These are phyloP conservation scores for Jatropha multifida DNA, from an alignment of 441 rosid genomes.

Conservation along the genomic window DNA sequence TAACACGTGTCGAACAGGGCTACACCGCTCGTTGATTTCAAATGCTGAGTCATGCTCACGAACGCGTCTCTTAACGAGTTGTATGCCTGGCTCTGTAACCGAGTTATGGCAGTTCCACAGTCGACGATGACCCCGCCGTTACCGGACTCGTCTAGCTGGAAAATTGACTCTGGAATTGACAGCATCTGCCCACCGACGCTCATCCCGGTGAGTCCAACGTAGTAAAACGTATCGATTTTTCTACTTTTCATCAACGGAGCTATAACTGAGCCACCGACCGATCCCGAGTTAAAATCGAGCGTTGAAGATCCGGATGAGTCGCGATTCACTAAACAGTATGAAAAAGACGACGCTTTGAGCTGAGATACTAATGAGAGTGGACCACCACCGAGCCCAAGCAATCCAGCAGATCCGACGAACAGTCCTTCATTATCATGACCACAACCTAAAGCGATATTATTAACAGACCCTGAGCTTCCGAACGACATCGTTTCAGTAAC, in stretches of 20 bases:
- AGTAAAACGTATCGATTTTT: conserved; percentile 85
- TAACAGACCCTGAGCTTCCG: conserved; percentile 47
- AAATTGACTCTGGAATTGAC: conserved; percentile 57
- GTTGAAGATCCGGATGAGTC: conserved; percentile 59
- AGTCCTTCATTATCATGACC: conserved; percentile 92
- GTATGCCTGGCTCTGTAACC: conserved; percentile 70
- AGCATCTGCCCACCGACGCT: conserved; percentile 79
- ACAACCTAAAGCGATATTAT: conserved; percentile 70
- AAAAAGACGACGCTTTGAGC: conserved; percentile 61
- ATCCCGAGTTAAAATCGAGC: conserved; percentile 57
- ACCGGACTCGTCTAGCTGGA: conserved; percentile 63
- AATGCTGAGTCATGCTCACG: conserved; percentile 40
- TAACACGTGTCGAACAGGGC: conserved; percentile 94
- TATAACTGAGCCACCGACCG: conserved; percentile 45
- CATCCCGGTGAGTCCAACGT: conserved; percentile 66
- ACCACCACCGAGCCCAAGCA: conserved; percentile 85
- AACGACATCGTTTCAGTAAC: conserved; percentile 75
- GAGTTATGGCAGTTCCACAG: conserved; percentile 90
- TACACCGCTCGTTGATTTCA: conserved; percentile 55
- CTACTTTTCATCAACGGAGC: conserved; percentile 62
- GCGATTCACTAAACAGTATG: conserved; percentile 82
- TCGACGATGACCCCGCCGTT: conserved; percentile 87
- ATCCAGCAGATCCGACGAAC: conserved; percentile 80
- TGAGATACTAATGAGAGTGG: conserved; percentile 70
- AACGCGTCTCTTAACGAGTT: conserved; percentile 66